phyloP scores from a whole-genome alignment of 331 rosid species.

The Quercus phellos region DNA sequence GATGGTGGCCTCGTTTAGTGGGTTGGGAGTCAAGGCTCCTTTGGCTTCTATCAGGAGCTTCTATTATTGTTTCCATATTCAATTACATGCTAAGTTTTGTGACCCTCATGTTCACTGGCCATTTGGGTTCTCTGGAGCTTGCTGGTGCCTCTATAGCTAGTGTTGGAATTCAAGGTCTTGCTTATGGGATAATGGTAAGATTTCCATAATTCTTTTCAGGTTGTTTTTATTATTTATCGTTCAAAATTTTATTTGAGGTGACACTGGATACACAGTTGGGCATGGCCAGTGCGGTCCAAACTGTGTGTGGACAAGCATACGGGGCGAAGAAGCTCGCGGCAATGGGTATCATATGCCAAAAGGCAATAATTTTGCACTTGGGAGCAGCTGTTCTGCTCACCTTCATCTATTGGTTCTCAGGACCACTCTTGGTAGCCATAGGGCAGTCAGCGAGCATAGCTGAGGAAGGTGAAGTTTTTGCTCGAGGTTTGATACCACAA shows the following conservation, averaged over 20 bases:
- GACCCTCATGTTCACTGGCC: constrained; percentile 61
- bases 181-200: constrained; percentile 69
- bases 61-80: constrained; percentile 52
- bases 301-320: constrained; percentile 80
- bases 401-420: constrained; percentile 63
- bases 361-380: constrained; percentile 58
- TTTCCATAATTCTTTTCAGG: background rate
- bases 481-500: constrained; percentile 56
- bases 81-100: constrained; percentile 67
- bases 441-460: constrained; percentile 58
- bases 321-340: constrained; percentile 54
- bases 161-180: constrained; percentile 81
- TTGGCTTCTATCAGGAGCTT: constrained; percentile 65
- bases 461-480: constrained; percentile 41
- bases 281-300: constrained; percentile 87
- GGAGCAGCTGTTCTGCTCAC: constrained; percentile 68
- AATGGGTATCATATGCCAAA: constrained; percentile 69
- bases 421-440: constrained; percentile 47
- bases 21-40: constrained; percentile 75
- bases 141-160: constrained; percentile 77
- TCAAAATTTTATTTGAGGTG: background rate
- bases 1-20: constrained; percentile 60
- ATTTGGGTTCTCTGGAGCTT: constrained; percentile 58
- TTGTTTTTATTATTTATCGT: too few relatives aligned
- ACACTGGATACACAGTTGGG: constrained; percentile 42